These are phyloP conservation scores for Skeletonema grethae DNA, from an alignment of 108 stramenopile genomes.

Conservation along the genomic window DNA sequence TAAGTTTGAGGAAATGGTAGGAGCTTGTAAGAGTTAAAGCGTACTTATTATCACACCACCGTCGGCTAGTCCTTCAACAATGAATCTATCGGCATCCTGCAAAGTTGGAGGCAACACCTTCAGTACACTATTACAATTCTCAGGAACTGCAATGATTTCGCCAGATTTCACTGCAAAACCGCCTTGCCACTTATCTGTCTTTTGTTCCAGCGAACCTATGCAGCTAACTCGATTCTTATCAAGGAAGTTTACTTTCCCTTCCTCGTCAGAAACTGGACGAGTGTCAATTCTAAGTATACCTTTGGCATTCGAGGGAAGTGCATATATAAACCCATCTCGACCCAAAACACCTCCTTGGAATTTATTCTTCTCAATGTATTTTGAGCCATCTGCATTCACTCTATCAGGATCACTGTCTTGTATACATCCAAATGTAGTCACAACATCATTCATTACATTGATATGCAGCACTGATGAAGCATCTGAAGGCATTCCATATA, in stretches of 20 bases:
- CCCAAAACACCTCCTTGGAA: constrained; percentile 82
- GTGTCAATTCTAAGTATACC: constrained; percentile 70
- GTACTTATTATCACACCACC: not conserved
- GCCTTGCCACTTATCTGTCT: constrained; percentile 87
- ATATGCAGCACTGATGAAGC: constrained; percentile 57
- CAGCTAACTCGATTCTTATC: constrained; percentile 52
- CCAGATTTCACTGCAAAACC: constrained; percentile 26
- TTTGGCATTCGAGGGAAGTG: constrained; percentile 69
- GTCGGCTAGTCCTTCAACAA: not conserved
- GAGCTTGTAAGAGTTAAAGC: not conserved
- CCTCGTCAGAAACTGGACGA: constrained; percentile 4
- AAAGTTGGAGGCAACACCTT: constrained; percentile 22
- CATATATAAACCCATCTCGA: constrained; percentile 76
- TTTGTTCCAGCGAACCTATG: constrained; percentile 60
- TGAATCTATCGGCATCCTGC: not conserved
- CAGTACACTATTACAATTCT: constrained; percentile 29
- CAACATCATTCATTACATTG: constrained; percentile 25
- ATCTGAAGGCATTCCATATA: constrained; percentile 84
- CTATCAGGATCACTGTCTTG: not conserved
- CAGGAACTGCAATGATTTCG: constrained; percentile 31
- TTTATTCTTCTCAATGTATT: constrained; percentile 67
- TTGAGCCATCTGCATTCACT: not conserved
- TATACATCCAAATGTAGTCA: constrained; percentile 34
- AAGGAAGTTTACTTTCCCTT: not conserved
- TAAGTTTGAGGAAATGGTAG: constrained; percentile 18